These are phyloP conservation scores for Globisporangium yorkense DNA, from an alignment of 352 stramenopile genomes.

Conservation along the genomic window DNA sequence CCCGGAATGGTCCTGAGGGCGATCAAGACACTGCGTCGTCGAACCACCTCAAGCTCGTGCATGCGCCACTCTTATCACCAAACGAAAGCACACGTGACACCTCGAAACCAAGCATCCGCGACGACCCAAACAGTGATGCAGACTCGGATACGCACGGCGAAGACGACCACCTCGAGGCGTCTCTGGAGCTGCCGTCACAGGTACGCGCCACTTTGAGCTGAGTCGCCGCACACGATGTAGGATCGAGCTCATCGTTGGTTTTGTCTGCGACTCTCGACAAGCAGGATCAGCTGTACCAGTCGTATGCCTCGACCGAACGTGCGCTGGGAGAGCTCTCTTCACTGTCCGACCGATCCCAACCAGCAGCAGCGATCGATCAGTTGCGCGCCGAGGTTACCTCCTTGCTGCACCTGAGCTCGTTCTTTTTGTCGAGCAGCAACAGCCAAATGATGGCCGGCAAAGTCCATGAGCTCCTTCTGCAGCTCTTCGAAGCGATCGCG, in stretches of 20 bases:
- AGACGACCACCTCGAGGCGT: slow-evolving; percentile 38
- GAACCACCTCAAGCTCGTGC: slow-evolving; percentile 34
- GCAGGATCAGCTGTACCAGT: slow-evolving; percentile 25
- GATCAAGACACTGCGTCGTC: slow-evolving; percentile 3
- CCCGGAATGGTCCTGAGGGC: background rate
- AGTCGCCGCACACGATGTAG: background rate
- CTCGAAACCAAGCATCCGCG: background rate
- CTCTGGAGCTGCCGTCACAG: slow-evolving; percentile 40
- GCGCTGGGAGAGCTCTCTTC: slow-evolving; percentile 22
- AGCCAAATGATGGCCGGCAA: background rate
- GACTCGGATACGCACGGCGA: slow-evolving; percentile 1
- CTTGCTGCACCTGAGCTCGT: slow-evolving; percentile 26
- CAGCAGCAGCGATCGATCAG: slow-evolving; percentile 3
- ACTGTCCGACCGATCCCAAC: slow-evolving; percentile 1
- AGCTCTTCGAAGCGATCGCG: slow-evolving; percentile 22
- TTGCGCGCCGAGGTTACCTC: slow-evolving; percentile 16
- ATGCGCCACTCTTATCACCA: slow-evolving; percentile 24
- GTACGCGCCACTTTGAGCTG: slow-evolving; percentile 8
- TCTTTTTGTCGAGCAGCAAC: slow-evolving; percentile 19
- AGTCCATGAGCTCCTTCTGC: slow-evolving; percentile 14
- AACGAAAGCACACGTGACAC: slow-evolving; percentile 1
- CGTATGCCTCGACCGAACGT: slow-evolving; percentile 16
- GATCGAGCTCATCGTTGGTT: background rate
- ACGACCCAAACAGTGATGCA: background rate
- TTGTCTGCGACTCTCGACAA: background rate